Base-by-base conservation (phyloP, 345 rosid species). In the Rhodomyrtus tomentosa region DNA sequence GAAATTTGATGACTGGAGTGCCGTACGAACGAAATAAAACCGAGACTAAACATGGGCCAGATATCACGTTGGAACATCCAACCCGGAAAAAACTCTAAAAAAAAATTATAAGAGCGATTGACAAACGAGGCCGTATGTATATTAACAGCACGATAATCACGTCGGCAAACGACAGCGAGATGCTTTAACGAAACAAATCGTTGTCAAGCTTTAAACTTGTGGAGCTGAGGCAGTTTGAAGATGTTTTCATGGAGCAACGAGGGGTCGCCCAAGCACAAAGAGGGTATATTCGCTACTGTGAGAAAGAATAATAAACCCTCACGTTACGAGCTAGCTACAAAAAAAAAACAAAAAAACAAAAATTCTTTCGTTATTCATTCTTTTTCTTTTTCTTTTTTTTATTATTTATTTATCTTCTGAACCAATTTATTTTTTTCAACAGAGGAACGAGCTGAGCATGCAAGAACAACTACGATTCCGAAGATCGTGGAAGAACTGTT, bases 161-260 rank as follows among this genome's bases (percentile, higher is more conserved):
- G 1, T 7, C 12, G 0, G 5, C 42, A 29, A 62, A 20, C 2
- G 10, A 3, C 7, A 11, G 22, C 0, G 0, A 62, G 42, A 16
- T 62, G 8, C 18, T 29, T 62, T 29, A 62, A 62, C 0, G 40
- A 55, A 27, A 25, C 7, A 25, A 14, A 58, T 27, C 20, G 38
- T 27, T 58, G 72, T 58, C 72, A 1, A 56, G 13, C 36, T 13
- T 18, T 21, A 68, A 36, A 36, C 45, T 18, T 18, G 76, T 36
- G 76, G 76, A 68, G 76, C 76, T 18, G 5, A 5, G 45, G 45
- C 45, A 3, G 24, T 7, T 68, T 20, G 3, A 36, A 8, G 45
- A 18, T 32, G 25, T 68, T 68, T 68, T 68, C 76, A 68, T 36
- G 76, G 25, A 18, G 45, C 24, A 22, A 68, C 45, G 13, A 68